A percentile compares a stretch with the other conserved stretches of the same genome.
Evolutionary conservation across 1,284 basidiomycete genomes (phyloP).

Genomic region (Neonothopanus nambi): DNA sequence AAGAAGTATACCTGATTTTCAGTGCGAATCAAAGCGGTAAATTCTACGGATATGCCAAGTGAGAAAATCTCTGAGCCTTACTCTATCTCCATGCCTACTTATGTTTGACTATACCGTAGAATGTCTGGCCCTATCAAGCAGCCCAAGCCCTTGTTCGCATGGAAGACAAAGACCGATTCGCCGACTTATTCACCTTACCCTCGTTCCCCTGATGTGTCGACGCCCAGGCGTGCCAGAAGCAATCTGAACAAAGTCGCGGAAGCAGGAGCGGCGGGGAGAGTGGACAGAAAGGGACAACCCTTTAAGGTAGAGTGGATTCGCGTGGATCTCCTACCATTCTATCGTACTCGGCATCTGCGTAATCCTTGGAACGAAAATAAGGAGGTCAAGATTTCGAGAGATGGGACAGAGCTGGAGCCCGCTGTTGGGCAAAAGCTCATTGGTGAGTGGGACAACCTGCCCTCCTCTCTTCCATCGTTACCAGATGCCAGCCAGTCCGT

Average conservation of each 20-base stretch:
- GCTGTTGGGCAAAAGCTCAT: too few relatives aligned
- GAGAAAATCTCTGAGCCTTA: constrained; percentile 25
- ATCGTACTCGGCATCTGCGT: constrained; percentile 74
- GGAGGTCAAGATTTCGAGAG: constrained; percentile 89
- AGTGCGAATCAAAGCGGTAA: constrained; percentile 90
- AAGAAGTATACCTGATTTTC: constrained; percentile 86
- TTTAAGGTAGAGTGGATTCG: constrained; percentile 89
- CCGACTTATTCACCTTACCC: not conserved
- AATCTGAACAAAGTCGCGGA: not conserved
- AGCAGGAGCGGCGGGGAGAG: constrained; percentile 5
- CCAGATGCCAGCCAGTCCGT: constrained; percentile 16
- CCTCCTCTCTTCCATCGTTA: constrained; percentile 21
- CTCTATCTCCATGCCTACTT: not conserved
- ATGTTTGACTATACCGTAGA: constrained; percentile 32
- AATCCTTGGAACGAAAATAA: constrained; percentile 93
- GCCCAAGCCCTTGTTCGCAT: constrained; percentile 42
- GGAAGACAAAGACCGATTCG: not conserved
- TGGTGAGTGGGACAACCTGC: constrained; percentile 69
- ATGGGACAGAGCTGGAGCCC: constrained; percentile 91
- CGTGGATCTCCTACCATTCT: constrained; percentile 75
- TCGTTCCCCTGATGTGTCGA: not conserved
- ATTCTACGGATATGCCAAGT: constrained; percentile 88
- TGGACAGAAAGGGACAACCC: constrained; percentile 51
- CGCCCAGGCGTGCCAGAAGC: not conserved
- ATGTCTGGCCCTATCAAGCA: constrained; percentile 62